phyloP scores from a whole-genome alignment of 169 alveolate genomes.

The Perkinsus chesapeaki region DNA sequence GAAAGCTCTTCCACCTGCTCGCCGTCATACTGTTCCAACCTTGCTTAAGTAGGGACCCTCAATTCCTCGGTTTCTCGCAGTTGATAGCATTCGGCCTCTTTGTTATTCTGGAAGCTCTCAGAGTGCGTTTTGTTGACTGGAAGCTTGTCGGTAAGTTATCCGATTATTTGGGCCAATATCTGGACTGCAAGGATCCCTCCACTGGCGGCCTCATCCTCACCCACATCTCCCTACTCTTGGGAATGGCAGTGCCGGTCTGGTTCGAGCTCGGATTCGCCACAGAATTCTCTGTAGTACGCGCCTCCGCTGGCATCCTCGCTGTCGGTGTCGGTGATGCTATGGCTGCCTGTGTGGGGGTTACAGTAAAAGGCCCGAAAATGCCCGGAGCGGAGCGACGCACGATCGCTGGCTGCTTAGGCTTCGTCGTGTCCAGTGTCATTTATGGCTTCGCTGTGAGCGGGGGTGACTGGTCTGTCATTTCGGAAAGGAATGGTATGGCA shows the following conservation, averaged over 20 bases:
- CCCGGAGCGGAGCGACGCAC: slow-evolving; percentile 5
- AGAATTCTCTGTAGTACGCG: background rate
- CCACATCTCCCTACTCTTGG: background rate
- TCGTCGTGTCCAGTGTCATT: background rate
- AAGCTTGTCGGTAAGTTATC: background rate
- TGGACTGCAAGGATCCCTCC: background rate
- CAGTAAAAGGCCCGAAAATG: background rate
- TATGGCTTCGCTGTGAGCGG: background rate
- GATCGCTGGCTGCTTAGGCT: background rate
- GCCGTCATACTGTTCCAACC: background rate
- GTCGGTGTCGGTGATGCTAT: background rate
- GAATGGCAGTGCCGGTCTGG: background rate
- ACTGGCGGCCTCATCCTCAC: background rate
- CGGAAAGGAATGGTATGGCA: background rate
- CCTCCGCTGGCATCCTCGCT: background rate
- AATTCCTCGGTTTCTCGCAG: background rate
- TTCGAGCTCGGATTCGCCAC: background rate
- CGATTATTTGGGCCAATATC: background rate
- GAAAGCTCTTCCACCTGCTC: background rate
- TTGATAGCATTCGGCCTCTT: background rate
- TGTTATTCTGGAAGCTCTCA: background rate
- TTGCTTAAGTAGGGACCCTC: background rate
- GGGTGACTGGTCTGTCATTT: background rate
- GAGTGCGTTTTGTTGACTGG: background rate
- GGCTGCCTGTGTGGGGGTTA: background rate